Evolutionary conservation across 2,329 filamentous ascomycete species (phyloP), one percentile per base, ranked within the genome.

Genomic region (Colletotrichum sojae): DNA sequence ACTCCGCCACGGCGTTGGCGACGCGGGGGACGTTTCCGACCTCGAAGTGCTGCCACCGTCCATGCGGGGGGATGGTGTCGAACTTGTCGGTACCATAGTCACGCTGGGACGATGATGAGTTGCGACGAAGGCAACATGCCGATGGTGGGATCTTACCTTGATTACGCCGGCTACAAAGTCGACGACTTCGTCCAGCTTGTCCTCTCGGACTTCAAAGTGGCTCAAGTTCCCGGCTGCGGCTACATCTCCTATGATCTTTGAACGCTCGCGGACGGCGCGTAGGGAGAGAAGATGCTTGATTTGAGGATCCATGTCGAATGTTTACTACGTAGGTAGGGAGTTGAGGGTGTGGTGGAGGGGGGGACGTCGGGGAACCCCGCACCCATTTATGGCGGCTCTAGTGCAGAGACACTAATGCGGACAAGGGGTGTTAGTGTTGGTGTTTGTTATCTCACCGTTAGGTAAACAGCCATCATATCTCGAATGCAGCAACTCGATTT

Each of bases 11-110:
- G 3, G 88, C 74, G 6, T 79, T 75, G 6, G 80, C 77, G 8
- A 89, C 77, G 40, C 88, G 86, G 46, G 83, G 79, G 31, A 86
- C 78, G 15, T 82, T 82, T 10, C 88, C 88, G 46, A 89, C 84
- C 15, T 89, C 85, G 71, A 90, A 90, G 77, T 91, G 89, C 74
- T 90, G 89, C 86, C 89, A 90, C 51, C 89, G 83, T 9, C 84
- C 88, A 70, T 89, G 86, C 10, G 86, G 84, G 0, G 86, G 86
- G 58, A 89, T 89, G 0, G 78, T 74, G 56, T 82, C 67, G 71
- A 77, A 85, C 18, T 76, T 79, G 68, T 85, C 79, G 1, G 85
- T 85, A 0, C 85, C 85, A 69, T 84, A 87, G 71, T 87, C 85
- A 18, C 85, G 82, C 85, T 87, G 40, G 6, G 3, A 36, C 48